Percentiles rank a stretch among this genome's conserved stretches.
Evolutionary conservation across 116 monocot species (phyloP).

Genomic region (Cymodocea nodosa): DNA sequence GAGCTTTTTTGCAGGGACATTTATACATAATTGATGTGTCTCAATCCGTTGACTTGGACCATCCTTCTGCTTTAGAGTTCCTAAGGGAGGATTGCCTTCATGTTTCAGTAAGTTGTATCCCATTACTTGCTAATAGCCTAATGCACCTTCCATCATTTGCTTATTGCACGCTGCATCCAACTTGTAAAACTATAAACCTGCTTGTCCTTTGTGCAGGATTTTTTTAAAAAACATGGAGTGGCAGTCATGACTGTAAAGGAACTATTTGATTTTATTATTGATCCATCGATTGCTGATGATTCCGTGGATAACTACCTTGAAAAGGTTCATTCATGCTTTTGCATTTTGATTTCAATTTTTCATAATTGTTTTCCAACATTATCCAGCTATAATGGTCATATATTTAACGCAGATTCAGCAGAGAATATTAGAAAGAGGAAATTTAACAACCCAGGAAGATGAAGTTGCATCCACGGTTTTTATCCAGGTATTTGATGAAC

Average conservation of each 20-base stretch:
- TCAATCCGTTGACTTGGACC: conserved; percentile 92
- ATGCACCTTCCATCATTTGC: conserved; percentile 4
- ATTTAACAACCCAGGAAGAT: conserved; percentile 32
- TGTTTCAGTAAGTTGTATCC: conserved; percentile 54
- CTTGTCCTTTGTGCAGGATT: conserved; percentile 43
- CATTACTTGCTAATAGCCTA: not conserved
- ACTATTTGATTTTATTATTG: conserved; percentile 83
- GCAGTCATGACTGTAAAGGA: conserved; percentile 82
- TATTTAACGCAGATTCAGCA: conserved; percentile 41
- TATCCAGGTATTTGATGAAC: conserved; percentile 46
- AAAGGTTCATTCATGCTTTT: conserved; percentile 34
- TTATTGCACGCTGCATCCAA: not conserved
- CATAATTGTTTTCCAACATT: not conserved
- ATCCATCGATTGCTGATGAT: conserved; percentile 63
- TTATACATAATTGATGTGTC: conserved; percentile 97
- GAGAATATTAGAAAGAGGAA: conserved; percentile 67
- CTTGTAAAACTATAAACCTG: not conserved
- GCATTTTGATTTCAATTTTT: not conserved
- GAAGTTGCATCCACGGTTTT: conserved; percentile 55
- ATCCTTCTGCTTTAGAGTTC: conserved; percentile 81
- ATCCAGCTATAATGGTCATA: not conserved
- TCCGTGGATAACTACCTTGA: conserved; percentile 80
- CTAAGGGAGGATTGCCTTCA: conserved; percentile 85
- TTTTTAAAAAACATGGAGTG: conserved; percentile 90
- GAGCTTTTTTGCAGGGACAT: conserved; percentile 45